phyloP scores from a whole-genome alignment of 495 filamentous ascomycete genomes.

The Paragyromitra xinjiangensis region DNA sequence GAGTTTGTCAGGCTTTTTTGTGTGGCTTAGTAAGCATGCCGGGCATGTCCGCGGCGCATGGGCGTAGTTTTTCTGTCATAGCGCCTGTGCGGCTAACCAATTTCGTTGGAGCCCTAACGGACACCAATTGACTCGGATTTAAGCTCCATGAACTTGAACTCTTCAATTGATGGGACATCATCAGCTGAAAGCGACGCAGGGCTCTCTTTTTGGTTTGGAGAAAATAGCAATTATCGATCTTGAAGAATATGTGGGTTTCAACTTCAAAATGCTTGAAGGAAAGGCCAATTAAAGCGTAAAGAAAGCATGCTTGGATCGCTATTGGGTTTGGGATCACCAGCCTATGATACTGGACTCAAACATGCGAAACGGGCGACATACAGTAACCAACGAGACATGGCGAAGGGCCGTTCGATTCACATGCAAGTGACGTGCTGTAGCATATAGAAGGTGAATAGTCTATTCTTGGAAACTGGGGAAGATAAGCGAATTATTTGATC shows the following conservation, averaged over 20 bases:
- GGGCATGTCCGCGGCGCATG: constrained; percentile 23
- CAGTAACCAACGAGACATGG: constrained; percentile 16
- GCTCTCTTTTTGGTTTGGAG: background rate
- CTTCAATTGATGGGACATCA: background rate
- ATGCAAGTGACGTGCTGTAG: background rate
- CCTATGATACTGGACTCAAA: background rate
- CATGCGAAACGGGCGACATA: background rate
- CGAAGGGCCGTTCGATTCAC: background rate
- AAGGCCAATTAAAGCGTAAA: background rate
- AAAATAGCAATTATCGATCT: background rate
- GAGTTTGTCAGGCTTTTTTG: constrained; percentile 48
- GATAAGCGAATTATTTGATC: constrained; percentile 17
- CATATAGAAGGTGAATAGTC: background rate
- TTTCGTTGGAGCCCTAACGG: background rate
- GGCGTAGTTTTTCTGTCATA: constrained; percentile 37
- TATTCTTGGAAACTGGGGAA: background rate
- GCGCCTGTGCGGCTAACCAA: constrained; percentile 26
- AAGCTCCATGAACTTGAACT: background rate
- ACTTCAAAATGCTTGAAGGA: too few species aligned
- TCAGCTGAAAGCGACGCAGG: background rate
- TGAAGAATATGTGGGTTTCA: too few species aligned
- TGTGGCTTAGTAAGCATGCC: constrained; percentile 34
- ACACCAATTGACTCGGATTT: background rate
- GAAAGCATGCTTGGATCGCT: background rate
- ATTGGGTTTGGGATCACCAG: background rate